Evolutionary conservation across 192 early-diverging fungal genomes (phyloP).

Genomic region (Diversispora eburnea): DNA sequence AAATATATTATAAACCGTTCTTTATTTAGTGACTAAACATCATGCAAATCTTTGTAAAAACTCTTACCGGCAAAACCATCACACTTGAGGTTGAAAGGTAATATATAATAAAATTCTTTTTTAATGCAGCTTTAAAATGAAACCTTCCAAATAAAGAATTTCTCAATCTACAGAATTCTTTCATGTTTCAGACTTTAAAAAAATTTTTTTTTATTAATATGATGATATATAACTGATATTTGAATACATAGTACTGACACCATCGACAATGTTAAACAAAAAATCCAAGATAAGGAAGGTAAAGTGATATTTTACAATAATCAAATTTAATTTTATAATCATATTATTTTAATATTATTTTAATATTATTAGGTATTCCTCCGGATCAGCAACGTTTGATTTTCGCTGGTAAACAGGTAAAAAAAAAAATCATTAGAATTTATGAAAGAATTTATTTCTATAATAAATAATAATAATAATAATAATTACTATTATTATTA

Average conservation of each 20-base stretch:
- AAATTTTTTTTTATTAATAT: neutral
- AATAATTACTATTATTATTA: no score
- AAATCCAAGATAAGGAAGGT: constrained; percentile 85
- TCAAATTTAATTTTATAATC: neutral
- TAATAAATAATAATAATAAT: neutral
- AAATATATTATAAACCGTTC: neutral
- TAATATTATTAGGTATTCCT: constrained; percentile 70
- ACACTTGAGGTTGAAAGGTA: constrained; percentile 69
- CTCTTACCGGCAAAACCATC: constrained; percentile 77
- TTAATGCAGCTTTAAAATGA: neutral
- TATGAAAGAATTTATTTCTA: neutral
- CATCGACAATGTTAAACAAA: constrained; percentile 76
- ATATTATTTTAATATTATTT: neutral
- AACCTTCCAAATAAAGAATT: neutral
- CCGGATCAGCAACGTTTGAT: constrained; percentile 99
- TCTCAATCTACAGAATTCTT: neutral
- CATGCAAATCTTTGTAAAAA: constrained; percentile 80
- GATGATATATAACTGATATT: neutral
- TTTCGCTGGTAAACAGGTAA: constrained; percentile 94
- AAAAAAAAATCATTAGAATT: neutral
- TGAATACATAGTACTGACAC: constrained; percentile 53
- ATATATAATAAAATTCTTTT: neutral
- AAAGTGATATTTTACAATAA: constrained; percentile 20
- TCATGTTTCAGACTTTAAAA: neutral
- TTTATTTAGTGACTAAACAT: neutral